Evolutionary conservation across 2,329 filamentous ascomycete species (phyloP), one percentile per base, ranked within the genome.

Genomic region (Blumeria hordei): DNA sequence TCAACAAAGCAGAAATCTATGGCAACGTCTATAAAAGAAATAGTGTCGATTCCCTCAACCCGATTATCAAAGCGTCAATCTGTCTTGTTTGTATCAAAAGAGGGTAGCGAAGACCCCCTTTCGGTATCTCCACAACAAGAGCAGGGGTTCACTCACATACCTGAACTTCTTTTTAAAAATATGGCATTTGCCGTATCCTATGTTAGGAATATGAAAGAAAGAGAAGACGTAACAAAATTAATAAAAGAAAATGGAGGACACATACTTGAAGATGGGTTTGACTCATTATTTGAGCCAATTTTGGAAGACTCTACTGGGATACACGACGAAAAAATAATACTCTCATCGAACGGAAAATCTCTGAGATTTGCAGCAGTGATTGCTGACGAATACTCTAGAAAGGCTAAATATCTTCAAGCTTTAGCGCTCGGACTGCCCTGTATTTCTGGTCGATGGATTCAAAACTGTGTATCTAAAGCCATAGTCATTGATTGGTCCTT

Each of bases 341-440:
- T 93, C 0, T 77, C 70, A 1, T 60, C 70, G 10, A 66, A 70
- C 21, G 75, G 75, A 21, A 63, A 69, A 37, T 68, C 74, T 1
- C 70, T 80, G 0, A 82, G 85, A 0, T 96, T 98, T 64, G 80
- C 85, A 0, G 88, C 87, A 3, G 70, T 96, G 12, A 85, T 98
- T 57, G 83, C 88, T 0, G 86, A 96, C 63, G 77, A 78, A 4
- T 84, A 94, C 65, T 92, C 85, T 6, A 80, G 90, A 50, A 88
- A 87, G 59, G 77, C 81, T 53, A 98, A 96, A 65, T 95, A 92
- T 66, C 85, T 96, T 74, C 88, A 96, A 68, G 92, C 92, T 0
- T 75, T 98, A 1, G 88, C 92, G 0, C 75, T 98, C 0, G 87
- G 86, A 0, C 69, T 98, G 0, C 92, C 92, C 0, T 94, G 88